phyloP scores from a whole-genome alignment of 1,284 basidiomycete species.

The Pseudozyma flocculosa region DNA sequence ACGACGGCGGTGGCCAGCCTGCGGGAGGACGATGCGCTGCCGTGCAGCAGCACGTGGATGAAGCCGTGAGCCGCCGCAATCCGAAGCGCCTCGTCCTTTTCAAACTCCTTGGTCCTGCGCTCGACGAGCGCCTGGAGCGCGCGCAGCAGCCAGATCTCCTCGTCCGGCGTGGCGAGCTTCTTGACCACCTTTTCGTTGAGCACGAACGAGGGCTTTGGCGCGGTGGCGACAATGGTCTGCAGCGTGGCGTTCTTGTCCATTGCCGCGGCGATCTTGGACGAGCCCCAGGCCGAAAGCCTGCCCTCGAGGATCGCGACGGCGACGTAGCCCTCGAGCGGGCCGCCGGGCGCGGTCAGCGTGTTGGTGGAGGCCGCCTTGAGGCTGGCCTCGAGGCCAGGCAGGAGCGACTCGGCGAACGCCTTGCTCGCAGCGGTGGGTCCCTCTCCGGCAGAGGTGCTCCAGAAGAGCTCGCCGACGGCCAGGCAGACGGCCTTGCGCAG shows the following conservation, averaged over 20 bases:
- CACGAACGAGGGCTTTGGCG: constrained; percentile 54
- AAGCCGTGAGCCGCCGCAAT: constrained; percentile 29
- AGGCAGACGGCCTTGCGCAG: constrained; percentile 41
- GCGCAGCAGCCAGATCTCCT: constrained; percentile 43
- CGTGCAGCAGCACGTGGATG: constrained; percentile 35
- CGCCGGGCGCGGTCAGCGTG: constrained; percentile 43
- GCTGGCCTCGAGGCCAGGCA: constrained; percentile 44
- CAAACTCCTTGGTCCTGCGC: constrained; percentile 7
- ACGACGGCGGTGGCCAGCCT: constrained; percentile 14
- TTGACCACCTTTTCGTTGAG: constrained; percentile 51
- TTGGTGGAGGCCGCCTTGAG: constrained; percentile 46
- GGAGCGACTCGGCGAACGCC: constrained; percentile 38
- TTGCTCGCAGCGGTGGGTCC: constrained; percentile 15
- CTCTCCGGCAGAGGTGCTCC: constrained; percentile 10
- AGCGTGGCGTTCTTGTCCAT: constrained; percentile 29
- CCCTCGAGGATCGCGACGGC: constrained; percentile 39
- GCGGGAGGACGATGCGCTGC: constrained; percentile 18
- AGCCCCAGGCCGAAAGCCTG: constrained; percentile 18
- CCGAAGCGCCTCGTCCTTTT: constrained; percentile 22
- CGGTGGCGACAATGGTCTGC: constrained; percentile 27
- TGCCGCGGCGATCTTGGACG: constrained; percentile 27
- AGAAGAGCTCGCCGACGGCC: constrained; percentile 38
- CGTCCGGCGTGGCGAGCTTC: constrained; percentile 36
- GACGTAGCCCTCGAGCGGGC: constrained; percentile 51
- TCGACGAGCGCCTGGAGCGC: constrained; percentile 28